Base-by-base conservation (phyloP, 495 filamentous ascomycete genomes). In the Penicillium ucsense region DNA sequence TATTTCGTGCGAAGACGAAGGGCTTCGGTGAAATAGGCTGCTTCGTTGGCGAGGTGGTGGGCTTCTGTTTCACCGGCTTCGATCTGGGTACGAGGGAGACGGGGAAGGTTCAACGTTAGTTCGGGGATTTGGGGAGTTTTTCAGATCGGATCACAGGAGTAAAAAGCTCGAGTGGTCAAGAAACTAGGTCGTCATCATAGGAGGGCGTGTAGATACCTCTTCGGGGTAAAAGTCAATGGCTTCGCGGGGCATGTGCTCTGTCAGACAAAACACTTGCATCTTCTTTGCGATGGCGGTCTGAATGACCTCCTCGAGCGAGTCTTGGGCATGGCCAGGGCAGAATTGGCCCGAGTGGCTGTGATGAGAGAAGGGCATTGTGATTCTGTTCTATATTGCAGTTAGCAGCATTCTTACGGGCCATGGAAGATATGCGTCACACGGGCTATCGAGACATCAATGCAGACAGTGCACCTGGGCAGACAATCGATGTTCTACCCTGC, bases 321-420 rank as follows among this genome's bases (percentile, higher is more conserved):
- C 78, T 60, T 82, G 77, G 27, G 91, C 92, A 71, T 97, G 92
- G 56, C 83, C 77, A 7, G 79, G 82, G 70, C 94, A 98, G 77
- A 97, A 97, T 66, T 97, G 86, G 43, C 92, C 94, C 41, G 90
- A 96, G 73, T 98, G 92, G 62, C 87, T 92, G 68, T 98, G 94
- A 69, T 96, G 92, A n/a, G 92, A 89, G 73, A 92, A 94, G 7
- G 92, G 89, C 92, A 98, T 98, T 33, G 36, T 51, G 34, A 30
- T 37, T 28, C 40, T 31, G 54, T 39, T 34, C 36, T 52, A 38
- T 2, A 32, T 42, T 2, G 10, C 39, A 28, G 39, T 56, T 35
- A 56, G 50, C 11, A 8, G 34, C 35, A 38, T 38, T 35, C 43
- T 10, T 35, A 5, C n/a, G 34, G 35, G 32, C 12, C 32, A 30